phyloP scores from a whole-genome alignment of 352 stramenopile species.

The Ophiocytium majus region DNA sequence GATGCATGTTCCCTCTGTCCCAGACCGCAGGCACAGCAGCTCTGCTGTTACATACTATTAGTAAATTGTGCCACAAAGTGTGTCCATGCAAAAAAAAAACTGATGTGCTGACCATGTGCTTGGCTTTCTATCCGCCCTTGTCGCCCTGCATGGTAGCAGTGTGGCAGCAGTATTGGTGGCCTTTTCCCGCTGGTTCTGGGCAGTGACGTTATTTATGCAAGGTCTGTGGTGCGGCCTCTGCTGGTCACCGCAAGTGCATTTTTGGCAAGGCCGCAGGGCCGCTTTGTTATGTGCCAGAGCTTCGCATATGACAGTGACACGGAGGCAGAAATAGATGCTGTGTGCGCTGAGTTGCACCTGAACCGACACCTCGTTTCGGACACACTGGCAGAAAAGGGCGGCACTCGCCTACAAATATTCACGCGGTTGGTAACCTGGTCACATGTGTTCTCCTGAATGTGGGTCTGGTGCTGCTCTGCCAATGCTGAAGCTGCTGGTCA shows the following conservation, averaged over 20 bases:
- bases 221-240: constrained; percentile 8
- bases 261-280: background rate
- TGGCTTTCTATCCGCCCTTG: too few species aligned
- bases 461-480: too few species aligned
- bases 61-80: too few species aligned
- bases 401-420: background rate
- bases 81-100: too few species aligned
- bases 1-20: too few species aligned
- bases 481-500: too few species aligned
- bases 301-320: constrained; percentile 1
- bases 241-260: background rate
- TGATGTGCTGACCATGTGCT: too few species aligned
- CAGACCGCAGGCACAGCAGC: too few species aligned
- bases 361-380: background rate
- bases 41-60: too few species aligned
- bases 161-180: too few species aligned
- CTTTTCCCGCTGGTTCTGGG: background rate
- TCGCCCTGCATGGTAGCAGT: too few species aligned
- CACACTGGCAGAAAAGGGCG: background rate
- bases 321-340: background rate
- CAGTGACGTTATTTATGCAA: constrained; percentile 14
- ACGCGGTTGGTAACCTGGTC: background rate
- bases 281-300: background rate
- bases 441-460: too few species aligned
- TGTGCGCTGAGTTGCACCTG: background rate